Percentiles rank a stretch among this genome's conserved stretches.
Conservation (phyloP, 495 filamentous ascomycete genomes). For the Neurospora sp. region DNA sequence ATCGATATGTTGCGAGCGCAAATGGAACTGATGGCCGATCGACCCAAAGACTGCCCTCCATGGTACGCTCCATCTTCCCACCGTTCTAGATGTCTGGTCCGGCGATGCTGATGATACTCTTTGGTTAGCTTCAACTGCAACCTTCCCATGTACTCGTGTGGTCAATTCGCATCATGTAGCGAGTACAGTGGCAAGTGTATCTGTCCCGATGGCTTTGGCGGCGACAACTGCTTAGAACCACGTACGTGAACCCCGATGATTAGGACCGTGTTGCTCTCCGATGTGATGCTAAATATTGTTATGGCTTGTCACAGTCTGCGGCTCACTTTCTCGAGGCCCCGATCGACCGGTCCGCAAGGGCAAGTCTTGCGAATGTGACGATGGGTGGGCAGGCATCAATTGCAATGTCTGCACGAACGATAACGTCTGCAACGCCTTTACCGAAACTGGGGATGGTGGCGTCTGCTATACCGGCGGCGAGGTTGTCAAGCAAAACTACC, state of each 20-base stretch:
- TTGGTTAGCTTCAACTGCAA: conserved; percentile 87
- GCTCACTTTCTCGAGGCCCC: conserved; percentile 68
- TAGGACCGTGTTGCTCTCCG: background rate
- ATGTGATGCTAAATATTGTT: conserved; percentile 5
- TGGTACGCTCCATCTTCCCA: conserved; percentile 36
- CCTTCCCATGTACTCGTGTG: conserved; percentile 79
- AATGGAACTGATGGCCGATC: conserved; percentile 38
- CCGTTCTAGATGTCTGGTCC: background rate
- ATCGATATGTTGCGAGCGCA: conserved; percentile 43
- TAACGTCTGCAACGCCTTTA: conserved; percentile 73
- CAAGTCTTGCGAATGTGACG: conserved; percentile 71
- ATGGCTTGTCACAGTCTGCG: conserved; percentile 50
- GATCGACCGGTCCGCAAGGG: conserved; percentile 61
- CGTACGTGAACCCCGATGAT: conserved; percentile 29
- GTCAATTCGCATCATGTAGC: conserved; percentile 80
- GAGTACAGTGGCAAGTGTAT: conserved; percentile 81
- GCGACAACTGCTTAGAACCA: conserved; percentile 81
- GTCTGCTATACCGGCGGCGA: conserved; percentile 88
- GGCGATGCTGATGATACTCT: conserved; percentile 10
- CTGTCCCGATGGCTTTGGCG: conserved; percentile 86
- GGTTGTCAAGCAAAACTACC: conserved; percentile 86
- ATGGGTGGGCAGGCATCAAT: conserved; percentile 97
- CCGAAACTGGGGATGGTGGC: conserved; percentile 65
- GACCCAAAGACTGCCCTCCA: conserved; percentile 53
- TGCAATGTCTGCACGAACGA: conserved; percentile 90